Evolutionary conservation across 2,329 filamentous ascomycete genomes (phyloP), one percentile per base, ranked within the genome.

Genomic region (Trichophyton schoenleinii): DNA sequence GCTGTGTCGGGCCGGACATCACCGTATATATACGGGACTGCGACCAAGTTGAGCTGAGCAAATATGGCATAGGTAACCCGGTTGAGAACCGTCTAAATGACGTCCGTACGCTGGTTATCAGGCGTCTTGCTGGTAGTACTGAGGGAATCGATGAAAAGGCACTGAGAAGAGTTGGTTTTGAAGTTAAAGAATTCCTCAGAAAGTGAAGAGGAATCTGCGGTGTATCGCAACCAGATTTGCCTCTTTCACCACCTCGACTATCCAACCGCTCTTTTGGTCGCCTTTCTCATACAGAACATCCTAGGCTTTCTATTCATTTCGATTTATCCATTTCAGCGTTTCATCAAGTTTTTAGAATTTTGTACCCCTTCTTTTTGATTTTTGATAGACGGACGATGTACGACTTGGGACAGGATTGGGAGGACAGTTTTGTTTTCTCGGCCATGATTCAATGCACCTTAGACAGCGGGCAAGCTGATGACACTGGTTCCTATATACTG

Each of bases 91-190:
- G 76, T 18, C 63, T 78, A 34, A 77, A 76, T 60, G 80, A 80
- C 59, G 78, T 79, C 9, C 69, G 71, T 15, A 73, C 72, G 3
- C 66, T 87, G 68, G 74, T 86, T 18, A 76, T 87, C 46, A 76
- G 81, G 59, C 75, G 83, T 59, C 57, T 66, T 38, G 62, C 64
- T 52, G 73, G 67, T 8, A 62, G 66, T 34, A 48, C 64, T 3
- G 66, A 66, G 68, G 73, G 75, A 28, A 71, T 89, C 65, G 85
- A 86, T 63, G 86, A 89, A 71, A 86, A 83, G 68, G 85, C 84
- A 9, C 79, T 91, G 71, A 80, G 90, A 63, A 79, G 91, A 64
- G 77, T 96, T 58, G 87, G 85, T 1, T 96, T 96, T 74, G 91
- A 96, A 76, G 85, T 96, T 65, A 83, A 88, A 60, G 91, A 96